Conservation (phyloP, 1,284 basidiomycete species). For the Volvariella surrecta region DNA sequence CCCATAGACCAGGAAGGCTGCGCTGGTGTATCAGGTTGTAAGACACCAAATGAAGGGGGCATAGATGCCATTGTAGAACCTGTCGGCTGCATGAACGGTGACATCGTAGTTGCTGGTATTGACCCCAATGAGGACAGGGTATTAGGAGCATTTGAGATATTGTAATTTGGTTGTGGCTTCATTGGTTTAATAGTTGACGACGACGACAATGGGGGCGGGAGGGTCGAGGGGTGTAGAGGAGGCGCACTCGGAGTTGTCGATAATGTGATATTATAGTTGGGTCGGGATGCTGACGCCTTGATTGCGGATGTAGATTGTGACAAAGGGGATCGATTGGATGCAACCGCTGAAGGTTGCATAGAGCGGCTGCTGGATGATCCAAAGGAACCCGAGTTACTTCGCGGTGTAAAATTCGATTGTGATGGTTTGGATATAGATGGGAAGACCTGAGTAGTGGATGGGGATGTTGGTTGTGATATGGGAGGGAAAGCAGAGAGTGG, state of each 20-base stretch:
- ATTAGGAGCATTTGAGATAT: too few species aligned
- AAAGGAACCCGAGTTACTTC: too few species aligned
- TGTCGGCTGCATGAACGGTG: slow-evolving; percentile 6
- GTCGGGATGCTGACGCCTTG: slow-evolving; percentile 22
- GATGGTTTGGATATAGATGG: slow-evolving; percentile 10
- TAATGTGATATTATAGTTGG: slow-evolving; percentile 47
- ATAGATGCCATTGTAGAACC: slow-evolving; percentile 23
- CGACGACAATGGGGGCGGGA: slow-evolving; percentile 10
- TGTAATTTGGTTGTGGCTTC: too few species aligned
- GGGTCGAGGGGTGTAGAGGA: slow-evolving; percentile 11
- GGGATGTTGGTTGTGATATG: slow-evolving; percentile 7
- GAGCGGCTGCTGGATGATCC: slow-evolving; percentile 2
- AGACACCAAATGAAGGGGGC: slow-evolving; percentile 34
- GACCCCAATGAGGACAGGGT: too few species aligned
- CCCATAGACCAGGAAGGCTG: slow-evolving; percentile 33
- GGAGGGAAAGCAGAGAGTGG: slow-evolving; percentile 10
- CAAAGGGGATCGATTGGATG: slow-evolving; percentile 11
- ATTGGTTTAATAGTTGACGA: slow-evolving; percentile 9
- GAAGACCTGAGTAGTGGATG: slow-evolving; percentile 12
- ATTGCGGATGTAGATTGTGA: slow-evolving; percentile 5
- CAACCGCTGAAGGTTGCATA: slow-evolving; percentile 1
- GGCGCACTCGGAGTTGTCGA: slow-evolving; percentile 14
- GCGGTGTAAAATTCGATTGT: too few species aligned
- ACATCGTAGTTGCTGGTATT: too few species aligned
- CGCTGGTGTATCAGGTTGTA: slow-evolving; percentile 50